A percentile compares a stretch with the other conserved stretches of the same genome.
Conservation (phyloP, 2,329 filamentous ascomycete genomes). For the Decorospora gaudefroyi region DNA sequence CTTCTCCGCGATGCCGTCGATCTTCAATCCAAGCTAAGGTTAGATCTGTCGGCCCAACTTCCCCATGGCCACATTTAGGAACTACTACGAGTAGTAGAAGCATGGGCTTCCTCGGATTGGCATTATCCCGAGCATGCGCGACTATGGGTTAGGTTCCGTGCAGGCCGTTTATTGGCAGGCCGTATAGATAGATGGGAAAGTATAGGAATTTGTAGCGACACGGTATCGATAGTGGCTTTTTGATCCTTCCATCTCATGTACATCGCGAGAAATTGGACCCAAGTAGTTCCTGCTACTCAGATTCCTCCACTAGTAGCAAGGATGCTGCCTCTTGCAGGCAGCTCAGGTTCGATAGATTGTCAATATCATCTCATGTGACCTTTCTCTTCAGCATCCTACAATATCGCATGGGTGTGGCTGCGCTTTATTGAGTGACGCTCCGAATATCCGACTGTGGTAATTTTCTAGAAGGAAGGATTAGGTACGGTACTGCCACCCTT, state of each 20-base stretch:
- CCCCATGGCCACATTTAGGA: slow-evolving; percentile 12
- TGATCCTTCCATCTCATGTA: too few relatives aligned
- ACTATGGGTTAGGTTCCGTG: background rate
- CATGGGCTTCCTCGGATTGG: background rate
- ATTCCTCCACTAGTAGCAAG: too few relatives aligned
- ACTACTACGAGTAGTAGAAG: background rate
- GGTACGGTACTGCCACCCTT: slow-evolving; percentile 12
- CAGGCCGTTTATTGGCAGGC: background rate
- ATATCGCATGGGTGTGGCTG: slow-evolving; percentile 24
- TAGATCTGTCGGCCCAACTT: slow-evolving; percentile 6
- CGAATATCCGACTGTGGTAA: slow-evolving; percentile 23
- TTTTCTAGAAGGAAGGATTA: slow-evolving; percentile 29
- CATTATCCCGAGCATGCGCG: background rate
- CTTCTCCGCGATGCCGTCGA: background rate
- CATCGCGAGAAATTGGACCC: too few relatives aligned
- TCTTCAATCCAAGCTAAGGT: background rate
- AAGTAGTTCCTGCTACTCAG: too few relatives aligned
- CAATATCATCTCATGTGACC: too few relatives aligned
- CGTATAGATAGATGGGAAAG: background rate
- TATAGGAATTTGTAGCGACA: background rate
- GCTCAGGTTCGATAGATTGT: too few relatives aligned
- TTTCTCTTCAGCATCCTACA: slow-evolving; percentile 17
- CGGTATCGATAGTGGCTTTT: too few relatives aligned
- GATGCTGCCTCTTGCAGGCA: too few relatives aligned
- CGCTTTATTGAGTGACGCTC: slow-evolving; percentile 3